These are phyloP conservation scores for Austroboletus rostrupii DNA, from an alignment of 1,284 basidiomycete species.

Conservation along the genomic window DNA sequence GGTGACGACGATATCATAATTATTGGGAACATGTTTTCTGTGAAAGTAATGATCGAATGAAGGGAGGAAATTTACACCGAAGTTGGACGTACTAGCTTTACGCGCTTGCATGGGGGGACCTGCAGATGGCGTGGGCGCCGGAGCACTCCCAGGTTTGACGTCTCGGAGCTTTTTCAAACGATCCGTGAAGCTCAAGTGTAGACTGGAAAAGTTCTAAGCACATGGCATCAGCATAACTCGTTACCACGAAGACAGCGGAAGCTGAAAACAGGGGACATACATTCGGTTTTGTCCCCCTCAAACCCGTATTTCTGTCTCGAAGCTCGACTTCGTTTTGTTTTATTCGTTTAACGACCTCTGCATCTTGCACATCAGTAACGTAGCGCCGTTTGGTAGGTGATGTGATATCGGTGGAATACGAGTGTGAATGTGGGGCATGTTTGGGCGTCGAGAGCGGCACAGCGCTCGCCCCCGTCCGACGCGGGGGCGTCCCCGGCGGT, in stretches of 20 bases:
- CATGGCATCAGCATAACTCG: background rate
- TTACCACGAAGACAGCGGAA: background rate
- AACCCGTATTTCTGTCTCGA: conserved; percentile 69
- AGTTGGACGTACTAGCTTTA: conserved; percentile 52
- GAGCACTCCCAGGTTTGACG: conserved; percentile 44
- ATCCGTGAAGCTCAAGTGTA: conserved; percentile 60
- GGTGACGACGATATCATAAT: conserved; percentile 96
- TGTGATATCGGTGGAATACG: conserved; percentile 34
- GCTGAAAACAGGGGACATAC: conserved; percentile 39
- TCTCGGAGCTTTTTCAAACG: conserved; percentile 75
- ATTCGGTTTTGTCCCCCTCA: conserved; percentile 73
- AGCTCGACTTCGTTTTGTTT: conserved; percentile 71
- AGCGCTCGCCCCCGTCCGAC: conserved; percentile 26
- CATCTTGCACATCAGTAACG: conserved; percentile 71
- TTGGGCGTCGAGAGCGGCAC: conserved; percentile 37
- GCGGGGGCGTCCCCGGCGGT: conserved; percentile 64
- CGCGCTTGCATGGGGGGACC: conserved; percentile 53
- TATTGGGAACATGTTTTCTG: conserved; percentile 79
- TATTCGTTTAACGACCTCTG: conserved; percentile 82
- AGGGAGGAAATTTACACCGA: background rate
- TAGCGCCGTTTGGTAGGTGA: conserved; percentile 72
- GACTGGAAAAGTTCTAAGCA: conserved; percentile 68
- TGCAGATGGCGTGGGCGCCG: conserved; percentile 34
- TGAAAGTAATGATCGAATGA: background rate
- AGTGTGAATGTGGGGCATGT: conserved; percentile 28